Percentiles rank a stretch among this genome's conserved stretches.
Conservation (phyloP, 2,329 filamentous ascomycete genomes). For the Aureobasidium sp. region DNA sequence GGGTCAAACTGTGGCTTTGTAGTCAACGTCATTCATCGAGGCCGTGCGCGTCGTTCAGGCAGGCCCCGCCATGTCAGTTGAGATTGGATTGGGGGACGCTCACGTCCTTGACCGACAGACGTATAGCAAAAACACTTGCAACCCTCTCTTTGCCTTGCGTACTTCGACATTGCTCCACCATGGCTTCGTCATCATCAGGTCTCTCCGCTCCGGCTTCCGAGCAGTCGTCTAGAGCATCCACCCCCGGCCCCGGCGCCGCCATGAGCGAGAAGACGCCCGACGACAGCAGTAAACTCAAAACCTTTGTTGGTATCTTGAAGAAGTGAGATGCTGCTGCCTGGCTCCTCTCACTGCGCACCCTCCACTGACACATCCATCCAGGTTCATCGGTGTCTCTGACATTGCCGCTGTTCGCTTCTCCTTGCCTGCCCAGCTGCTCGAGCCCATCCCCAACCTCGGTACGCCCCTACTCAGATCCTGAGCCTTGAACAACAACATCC, state of each 20-base stretch:
- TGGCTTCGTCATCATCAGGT: conserved; percentile 14
- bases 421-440: conserved; percentile 86
- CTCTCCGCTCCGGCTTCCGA: conserved; percentile 5
- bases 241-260: conserved; percentile 15
- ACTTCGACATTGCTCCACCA: conserved; percentile 1
- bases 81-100: not conserved
- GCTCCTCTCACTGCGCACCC: not conserved
- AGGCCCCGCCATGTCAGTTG: conserved; percentile 2
- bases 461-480: conserved; percentile 23
- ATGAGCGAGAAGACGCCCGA: conserved; percentile 54
- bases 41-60: not conserved
- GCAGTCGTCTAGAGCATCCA: conserved; percentile 13
- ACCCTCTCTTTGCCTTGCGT: not conserved
- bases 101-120: not conserved
- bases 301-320: conserved; percentile 78
- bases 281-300: conserved; percentile 82
- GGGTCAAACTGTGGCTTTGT: not conserved
- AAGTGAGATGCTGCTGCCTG: conserved; percentile 56
- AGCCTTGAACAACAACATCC: not conserved
- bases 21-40: not conserved
- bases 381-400: conserved; percentile 93
- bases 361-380: conserved; percentile 33
- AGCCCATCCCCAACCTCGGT: conserved; percentile 88
- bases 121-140: not conserved
- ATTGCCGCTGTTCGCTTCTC: conserved; percentile 95